Evolutionary conservation across 495 filamentous ascomycete genomes (phyloP).

Genomic region (Tuber borchii): DNA sequence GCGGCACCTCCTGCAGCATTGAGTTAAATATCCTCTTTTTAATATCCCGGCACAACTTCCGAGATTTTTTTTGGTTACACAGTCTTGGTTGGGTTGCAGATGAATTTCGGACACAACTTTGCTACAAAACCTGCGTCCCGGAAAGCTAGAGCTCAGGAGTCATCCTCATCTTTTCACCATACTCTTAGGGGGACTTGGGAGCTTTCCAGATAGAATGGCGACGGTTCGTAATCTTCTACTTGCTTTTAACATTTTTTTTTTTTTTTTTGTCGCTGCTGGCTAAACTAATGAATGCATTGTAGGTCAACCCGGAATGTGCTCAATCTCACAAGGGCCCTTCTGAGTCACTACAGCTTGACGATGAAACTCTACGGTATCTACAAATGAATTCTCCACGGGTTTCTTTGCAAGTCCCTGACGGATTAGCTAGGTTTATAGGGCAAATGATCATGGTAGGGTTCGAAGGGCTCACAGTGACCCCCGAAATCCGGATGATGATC

Average conservation of each 20-base stretch:
- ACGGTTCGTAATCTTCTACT: slow-evolving; percentile 27
- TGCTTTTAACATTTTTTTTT: not conserved
- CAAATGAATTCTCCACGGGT: slow-evolving; percentile 7
- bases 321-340: slow-evolving; percentile 25
- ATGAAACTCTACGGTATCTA: slow-evolving; percentile 33
- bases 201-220: slow-evolving; percentile 24
- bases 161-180: not conserved
- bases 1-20: not conserved
- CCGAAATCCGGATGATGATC: slow-evolving; percentile 42
- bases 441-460: slow-evolving; percentile 44
- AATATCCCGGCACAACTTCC: slow-evolving; percentile 6
- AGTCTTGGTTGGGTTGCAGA: slow-evolving; percentile 9
- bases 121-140: not conserved
- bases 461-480: slow-evolving; percentile 40
- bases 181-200: not conserved
- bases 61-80: slow-evolving; percentile 13
- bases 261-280: slow-evolving; percentile 6
- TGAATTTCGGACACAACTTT: slow-evolving; percentile 9
- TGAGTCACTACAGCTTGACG: slow-evolving; percentile 24
- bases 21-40: slow-evolving; percentile 4
- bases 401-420: slow-evolving; percentile 9
- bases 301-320: slow-evolving; percentile 18
- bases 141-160: not conserved
- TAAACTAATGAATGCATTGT: slow-evolving; percentile 28
- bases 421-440: slow-evolving; percentile 34